Evolutionary conservation across 192 early-diverging fungal genomes (phyloP).

Genomic region (Coemansia sp.): DNA sequence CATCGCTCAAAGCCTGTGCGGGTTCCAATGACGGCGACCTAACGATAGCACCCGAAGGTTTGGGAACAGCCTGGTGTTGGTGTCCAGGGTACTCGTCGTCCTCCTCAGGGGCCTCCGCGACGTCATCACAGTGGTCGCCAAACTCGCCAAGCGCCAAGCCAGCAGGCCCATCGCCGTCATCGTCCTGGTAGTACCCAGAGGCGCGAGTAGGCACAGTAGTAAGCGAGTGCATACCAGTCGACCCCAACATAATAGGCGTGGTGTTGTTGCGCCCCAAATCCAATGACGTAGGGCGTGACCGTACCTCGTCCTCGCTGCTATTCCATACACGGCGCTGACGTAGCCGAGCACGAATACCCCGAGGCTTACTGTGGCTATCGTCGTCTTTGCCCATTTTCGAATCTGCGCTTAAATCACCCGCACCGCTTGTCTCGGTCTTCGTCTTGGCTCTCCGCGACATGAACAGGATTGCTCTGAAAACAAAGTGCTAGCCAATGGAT

Average conservation of each 20-base stretch:
- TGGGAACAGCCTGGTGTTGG: background rate
- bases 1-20: background rate
- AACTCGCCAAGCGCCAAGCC: conserved; percentile 56
- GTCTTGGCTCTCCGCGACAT: conserved; percentile 12
- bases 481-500: conserved; percentile 3
- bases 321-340: conserved; percentile 49
- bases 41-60: conserved; percentile 38
- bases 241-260: conserved; percentile 21
- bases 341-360: conserved; percentile 48
- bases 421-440: background rate
- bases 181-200: conserved; percentile 10
- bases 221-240: conserved; percentile 39
- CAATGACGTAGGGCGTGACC: conserved; percentile 44
- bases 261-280: conserved; percentile 35
- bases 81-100: conserved; percentile 23
- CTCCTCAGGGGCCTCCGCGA: conserved; percentile 25
- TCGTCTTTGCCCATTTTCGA: conserved; percentile 43
- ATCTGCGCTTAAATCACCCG: conserved; percentile 2
- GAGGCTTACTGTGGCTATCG: conserved; percentile 15
- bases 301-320: conserved; percentile 49
- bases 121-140: conserved; percentile 37
- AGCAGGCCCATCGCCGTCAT: conserved; percentile 16
- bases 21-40: conserved; percentile 16
- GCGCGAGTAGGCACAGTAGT: conserved; percentile 38
- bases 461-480: conserved; percentile 2